Percentiles rank a stretch among this genome's conserved stretches.
phyloP scores from a whole-genome alignment of 2,329 filamentous ascomycete species.

The Curvularia eragrostidis region DNA sequence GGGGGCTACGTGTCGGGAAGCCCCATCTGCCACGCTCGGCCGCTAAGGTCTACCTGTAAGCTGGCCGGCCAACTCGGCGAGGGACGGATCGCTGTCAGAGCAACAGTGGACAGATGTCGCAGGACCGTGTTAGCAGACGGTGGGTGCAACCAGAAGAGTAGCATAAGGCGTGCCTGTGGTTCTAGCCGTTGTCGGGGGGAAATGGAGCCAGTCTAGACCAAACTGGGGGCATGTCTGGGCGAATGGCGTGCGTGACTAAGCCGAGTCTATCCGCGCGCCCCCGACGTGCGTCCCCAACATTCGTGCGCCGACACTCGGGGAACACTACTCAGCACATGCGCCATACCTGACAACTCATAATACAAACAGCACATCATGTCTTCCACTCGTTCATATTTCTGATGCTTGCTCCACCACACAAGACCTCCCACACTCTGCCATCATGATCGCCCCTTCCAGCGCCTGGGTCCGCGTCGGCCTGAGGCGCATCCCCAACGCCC shows the following conservation, averaged over 20 bases:
- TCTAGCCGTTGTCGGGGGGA: neutral
- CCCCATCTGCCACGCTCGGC: conserved; percentile 2
- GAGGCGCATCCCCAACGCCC: conserved; percentile 31
- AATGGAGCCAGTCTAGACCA: neutral
- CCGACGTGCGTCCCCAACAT: conserved; percentile 22
- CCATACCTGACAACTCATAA: conserved; percentile 23
- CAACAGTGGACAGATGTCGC: neutral
- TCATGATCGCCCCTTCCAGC: conserved; percentile 42
- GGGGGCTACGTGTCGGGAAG: conserved; percentile 6
- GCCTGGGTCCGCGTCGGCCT: conserved; percentile 35
- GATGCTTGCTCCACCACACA: conserved; percentile 8
- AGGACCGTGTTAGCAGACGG: neutral
- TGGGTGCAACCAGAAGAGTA: conserved; percentile 1
- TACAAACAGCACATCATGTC: conserved; percentile 22
- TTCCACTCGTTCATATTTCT: conserved; percentile 9
- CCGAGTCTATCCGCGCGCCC: conserved; percentile 12
- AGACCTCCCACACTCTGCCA: conserved; percentile 22
- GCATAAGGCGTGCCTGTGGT: neutral
- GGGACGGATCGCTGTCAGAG: neutral
- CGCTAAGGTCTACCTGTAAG: neutral
- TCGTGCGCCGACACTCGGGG: conserved; percentile 35
- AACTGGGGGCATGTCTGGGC: conserved; percentile 1
- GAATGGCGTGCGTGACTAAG: conserved; percentile 21
- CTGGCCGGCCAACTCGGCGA: neutral
- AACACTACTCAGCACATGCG: conserved; percentile 21